Conservation (phyloP, 2,329 filamentous ascomycete genomes). For the Diaporthe citriasiana region DNA sequence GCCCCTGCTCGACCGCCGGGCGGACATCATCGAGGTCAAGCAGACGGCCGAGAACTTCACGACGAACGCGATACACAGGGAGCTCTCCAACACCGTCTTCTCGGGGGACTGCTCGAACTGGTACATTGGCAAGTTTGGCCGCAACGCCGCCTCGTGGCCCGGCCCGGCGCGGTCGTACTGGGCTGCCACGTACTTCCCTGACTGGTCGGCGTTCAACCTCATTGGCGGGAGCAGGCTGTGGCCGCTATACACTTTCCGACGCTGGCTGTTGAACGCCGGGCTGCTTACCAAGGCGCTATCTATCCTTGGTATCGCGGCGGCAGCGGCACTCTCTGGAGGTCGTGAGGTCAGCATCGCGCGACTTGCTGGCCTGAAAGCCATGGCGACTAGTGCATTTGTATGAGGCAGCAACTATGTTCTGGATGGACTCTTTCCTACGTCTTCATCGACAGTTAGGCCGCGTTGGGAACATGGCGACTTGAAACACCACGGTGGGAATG, state of each 20-base stretch:
- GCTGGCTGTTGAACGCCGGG: not conserved
- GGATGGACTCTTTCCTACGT: too few relatives aligned
- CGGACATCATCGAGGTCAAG: too few relatives aligned
- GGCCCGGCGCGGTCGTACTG: not conserved
- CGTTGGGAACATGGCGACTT: too few relatives aligned
- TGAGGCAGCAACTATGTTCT: too few relatives aligned
- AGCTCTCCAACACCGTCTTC: too few relatives aligned
- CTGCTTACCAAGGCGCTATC: not conserved
- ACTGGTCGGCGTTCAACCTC: not conserved
- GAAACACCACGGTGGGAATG: too few relatives aligned
- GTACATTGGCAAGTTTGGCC: not conserved
- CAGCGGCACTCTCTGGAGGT: not conserved
- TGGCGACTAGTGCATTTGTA: not conserved
- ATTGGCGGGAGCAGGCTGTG: not conserved
- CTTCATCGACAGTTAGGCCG: too few relatives aligned
- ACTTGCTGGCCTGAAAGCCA: not conserved
- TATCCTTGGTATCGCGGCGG: not conserved
- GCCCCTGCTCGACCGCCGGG: too few relatives aligned
- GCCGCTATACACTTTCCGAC: not conserved
- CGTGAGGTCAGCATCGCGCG: constrained; percentile 1
- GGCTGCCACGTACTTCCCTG: not conserved
- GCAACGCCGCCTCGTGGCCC: not conserved
- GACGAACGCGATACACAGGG: too few relatives aligned
- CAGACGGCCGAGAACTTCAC: too few relatives aligned
- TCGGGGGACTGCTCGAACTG: too few relatives aligned